Evolutionary conservation across 2,329 filamentous ascomycete species (phyloP).

Genomic region (Hypoxylon sp.): DNA sequence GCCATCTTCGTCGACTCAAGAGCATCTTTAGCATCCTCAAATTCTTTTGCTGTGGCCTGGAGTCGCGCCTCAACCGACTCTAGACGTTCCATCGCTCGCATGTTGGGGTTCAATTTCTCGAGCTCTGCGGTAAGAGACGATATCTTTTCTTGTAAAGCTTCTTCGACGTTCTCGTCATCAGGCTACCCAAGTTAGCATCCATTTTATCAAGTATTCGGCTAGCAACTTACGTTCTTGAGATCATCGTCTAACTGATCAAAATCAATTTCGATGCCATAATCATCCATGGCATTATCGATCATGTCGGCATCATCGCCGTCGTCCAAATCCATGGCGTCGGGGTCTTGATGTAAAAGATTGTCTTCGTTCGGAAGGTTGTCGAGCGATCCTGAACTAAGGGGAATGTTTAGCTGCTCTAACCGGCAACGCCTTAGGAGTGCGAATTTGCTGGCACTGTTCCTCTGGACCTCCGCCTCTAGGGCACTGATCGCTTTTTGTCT

Average conservation of each 20-base stretch:
- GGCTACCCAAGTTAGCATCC: slow-evolving; percentile 59
- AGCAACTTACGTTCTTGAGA: slow-evolving; percentile 72
- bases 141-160: slow-evolving; percentile 80
- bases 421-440: slow-evolving; percentile 87
- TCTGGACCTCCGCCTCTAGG: slow-evolving; percentile 87
- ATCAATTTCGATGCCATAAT: slow-evolving; percentile 91
- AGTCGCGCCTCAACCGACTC: slow-evolving; percentile 86
- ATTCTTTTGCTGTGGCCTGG: slow-evolving; percentile 85
- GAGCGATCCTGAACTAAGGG: slow-evolving; percentile 78
- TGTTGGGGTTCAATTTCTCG: slow-evolving; percentile 95
- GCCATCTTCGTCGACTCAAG: slow-evolving; percentile 80
- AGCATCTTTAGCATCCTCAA: slow-evolving; percentile 80
- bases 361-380: slow-evolving; percentile 90
- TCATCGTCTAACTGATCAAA: slow-evolving; percentile 85
- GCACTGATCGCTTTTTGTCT: slow-evolving; percentile 76
- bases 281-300: slow-evolving; percentile 75
- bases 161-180: slow-evolving; percentile 75
- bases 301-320: slow-evolving; percentile 70
- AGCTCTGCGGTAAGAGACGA: slow-evolving; percentile 77
- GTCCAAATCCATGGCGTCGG: slow-evolving; percentile 93
- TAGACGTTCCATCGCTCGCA: slow-evolving; percentile 91
- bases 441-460: slow-evolving; percentile 84
- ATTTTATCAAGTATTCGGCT: slow-evolving; percentile 40
- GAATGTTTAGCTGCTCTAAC: slow-evolving; percentile 90
- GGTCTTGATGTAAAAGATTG: slow-evolving; percentile 76